Conservation (phyloP, 1,139 yeast genomes). For the Candida freyschussii region DNA sequence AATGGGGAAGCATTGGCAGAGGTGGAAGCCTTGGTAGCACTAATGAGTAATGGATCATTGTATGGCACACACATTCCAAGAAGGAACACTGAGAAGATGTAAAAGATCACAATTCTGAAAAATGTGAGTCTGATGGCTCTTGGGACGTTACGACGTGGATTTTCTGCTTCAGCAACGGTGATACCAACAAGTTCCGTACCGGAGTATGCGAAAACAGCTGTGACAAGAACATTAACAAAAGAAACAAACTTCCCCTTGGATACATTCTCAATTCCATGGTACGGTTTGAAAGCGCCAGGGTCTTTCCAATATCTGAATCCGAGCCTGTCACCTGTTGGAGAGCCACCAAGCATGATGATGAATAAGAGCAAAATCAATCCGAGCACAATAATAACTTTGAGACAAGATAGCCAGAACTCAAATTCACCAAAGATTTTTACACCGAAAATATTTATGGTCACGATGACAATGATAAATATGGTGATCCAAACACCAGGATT, state of each 20-base stretch:
- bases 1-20: slow-evolving; percentile 79
- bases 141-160: slow-evolving; percentile 74
- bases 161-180: slow-evolving; percentile 72
- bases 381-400: slow-evolving; percentile 57
- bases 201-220: slow-evolving; percentile 45
- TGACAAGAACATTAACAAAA: slow-evolving; percentile 61
- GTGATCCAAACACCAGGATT: slow-evolving; percentile 67
- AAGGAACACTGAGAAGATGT: slow-evolving; percentile 59
- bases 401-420: slow-evolving; percentile 53
- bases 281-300: slow-evolving; percentile 60
- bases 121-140: slow-evolving; percentile 72
- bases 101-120: slow-evolving; percentile 70
- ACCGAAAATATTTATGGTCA: slow-evolving; percentile 57
- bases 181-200: slow-evolving; percentile 77
- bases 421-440: slow-evolving; percentile 70
- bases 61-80: slow-evolving; percentile 75
- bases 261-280: slow-evolving; percentile 50
- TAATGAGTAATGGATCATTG: slow-evolving; percentile 50
- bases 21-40: slow-evolving; percentile 36
- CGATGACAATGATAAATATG: slow-evolving; percentile 52
- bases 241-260: slow-evolving; percentile 55
- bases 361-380: slow-evolving; percentile 64
- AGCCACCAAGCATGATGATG: slow-evolving; percentile 56
- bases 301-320: slow-evolving; percentile 63
- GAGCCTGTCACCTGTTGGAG: slow-evolving; percentile 50